Conservation (phyloP, 768 basidiomycete genomes). For the Serpula lacrymans region DNA sequence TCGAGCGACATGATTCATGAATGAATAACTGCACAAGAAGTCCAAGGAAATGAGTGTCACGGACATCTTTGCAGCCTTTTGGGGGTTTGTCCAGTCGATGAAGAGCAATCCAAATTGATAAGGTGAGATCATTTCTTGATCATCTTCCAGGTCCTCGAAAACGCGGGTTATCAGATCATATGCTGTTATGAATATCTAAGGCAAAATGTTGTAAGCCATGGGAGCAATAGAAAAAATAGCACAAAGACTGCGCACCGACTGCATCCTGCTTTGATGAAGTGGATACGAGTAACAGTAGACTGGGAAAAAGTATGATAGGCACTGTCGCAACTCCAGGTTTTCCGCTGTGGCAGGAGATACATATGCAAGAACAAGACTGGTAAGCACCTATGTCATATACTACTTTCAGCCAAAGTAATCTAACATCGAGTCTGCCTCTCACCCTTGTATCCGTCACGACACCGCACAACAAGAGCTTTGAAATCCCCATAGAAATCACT, state of each 20-base stretch:
- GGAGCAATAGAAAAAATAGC: background rate
- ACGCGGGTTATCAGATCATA: conserved; percentile 29
- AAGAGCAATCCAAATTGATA: no score
- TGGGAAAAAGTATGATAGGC: conserved; percentile 51
- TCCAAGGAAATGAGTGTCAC: no score
- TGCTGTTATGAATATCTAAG: conserved; percentile 35
- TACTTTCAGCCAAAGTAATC: no score
- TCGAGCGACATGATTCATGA: no score
- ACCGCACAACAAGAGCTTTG: conserved; percentile 49
- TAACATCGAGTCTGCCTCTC: no score
- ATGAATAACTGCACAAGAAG: no score
- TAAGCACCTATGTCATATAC: conserved; percentile 33
- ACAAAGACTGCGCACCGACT: conserved; percentile 34
- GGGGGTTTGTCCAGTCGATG: no score
- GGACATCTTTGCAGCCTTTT: no score
- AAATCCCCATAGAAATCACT: conserved; percentile 42
- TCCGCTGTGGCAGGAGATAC: conserved; percentile 46
- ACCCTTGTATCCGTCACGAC: conserved; percentile 44
- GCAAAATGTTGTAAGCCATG: background rate
- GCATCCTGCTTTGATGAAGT: conserved; percentile 41
- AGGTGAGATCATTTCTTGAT: no score
- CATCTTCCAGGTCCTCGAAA: conserved; percentile 30
- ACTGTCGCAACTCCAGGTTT: conserved; percentile 47
- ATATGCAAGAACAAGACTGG: conserved; percentile 43
- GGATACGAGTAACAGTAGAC: conserved; percentile 49